Percentiles rank a stretch among this genome's conserved stretches.
Evolutionary conservation across 441 rosid species (phyloP).

Genomic region (Adansonia gregorii): DNA sequence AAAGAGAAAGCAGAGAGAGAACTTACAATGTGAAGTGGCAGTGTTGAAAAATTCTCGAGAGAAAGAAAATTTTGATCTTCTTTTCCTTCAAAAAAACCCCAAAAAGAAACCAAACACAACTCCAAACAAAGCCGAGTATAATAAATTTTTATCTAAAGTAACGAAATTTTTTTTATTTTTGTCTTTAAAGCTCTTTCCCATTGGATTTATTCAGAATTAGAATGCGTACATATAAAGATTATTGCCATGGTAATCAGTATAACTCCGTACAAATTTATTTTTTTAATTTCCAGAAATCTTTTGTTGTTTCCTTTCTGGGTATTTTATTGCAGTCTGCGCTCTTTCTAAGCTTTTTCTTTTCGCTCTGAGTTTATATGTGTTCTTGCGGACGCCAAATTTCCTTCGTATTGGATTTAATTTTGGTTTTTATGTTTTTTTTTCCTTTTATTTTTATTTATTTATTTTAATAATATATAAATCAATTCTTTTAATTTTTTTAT

Average conservation of each 20-base stretch:
- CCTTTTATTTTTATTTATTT: not conserved
- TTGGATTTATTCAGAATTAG: constrained; percentile 7
- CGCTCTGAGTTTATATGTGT: not conserved
- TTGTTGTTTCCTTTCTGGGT: not conserved
- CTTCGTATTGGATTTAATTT: constrained; percentile 16
- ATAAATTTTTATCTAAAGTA: not conserved
- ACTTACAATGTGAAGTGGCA: constrained; percentile 20
- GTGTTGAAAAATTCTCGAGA: constrained; percentile 2
- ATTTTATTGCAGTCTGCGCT: constrained; percentile 21
- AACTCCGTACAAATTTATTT: constrained; percentile 11
- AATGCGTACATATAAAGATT: not conserved
- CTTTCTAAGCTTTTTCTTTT: not conserved
- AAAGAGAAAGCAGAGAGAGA: not conserved
- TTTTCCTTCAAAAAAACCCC: not conserved
- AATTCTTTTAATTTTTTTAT: not conserved
- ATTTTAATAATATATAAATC: not conserved
- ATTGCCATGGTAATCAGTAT: not conserved
- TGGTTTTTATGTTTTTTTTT: not conserved
- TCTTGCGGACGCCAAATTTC: constrained; percentile 19
- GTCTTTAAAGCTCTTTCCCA: constrained; percentile 1
- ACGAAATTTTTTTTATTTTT: not conserved
- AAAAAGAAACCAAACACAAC: constrained; percentile 19
- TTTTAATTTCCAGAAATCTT: not conserved
- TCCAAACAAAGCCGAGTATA: constrained; percentile 20
- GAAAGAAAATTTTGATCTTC: not conserved